Evolutionary conservation across 78 protist species (phyloP).

Genomic region (Dictyostelium citrinum): DNA sequence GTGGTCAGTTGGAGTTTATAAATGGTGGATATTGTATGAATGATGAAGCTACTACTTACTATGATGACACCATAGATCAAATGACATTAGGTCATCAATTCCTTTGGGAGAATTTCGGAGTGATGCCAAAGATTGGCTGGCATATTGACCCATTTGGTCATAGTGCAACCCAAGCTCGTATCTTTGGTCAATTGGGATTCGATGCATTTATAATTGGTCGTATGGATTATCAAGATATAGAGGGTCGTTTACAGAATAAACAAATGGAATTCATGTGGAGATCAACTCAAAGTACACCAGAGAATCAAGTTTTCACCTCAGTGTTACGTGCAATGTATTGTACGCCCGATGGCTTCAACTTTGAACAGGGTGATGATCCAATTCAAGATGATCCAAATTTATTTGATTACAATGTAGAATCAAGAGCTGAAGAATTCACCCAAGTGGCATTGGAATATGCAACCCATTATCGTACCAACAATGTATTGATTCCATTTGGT

Average conservation of each 20-base stretch:
- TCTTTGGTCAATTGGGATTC: conserved; percentile 87
- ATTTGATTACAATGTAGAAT: conserved; percentile 26
- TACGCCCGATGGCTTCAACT: conserved; percentile 73
- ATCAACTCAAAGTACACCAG: conserved; percentile 21
- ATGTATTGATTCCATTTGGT: conserved; percentile 88
- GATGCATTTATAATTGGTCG: conserved; percentile 90
- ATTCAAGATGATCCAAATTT: conserved; percentile 80
- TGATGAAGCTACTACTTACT: conserved; percentile 94
- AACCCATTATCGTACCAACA: conserved; percentile 63
- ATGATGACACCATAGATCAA: conserved; percentile 75
- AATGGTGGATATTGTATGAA: conserved; percentile 95
- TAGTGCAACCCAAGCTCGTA: conserved; percentile 70
- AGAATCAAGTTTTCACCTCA: conserved; percentile 74
- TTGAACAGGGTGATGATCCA: conserved; percentile 76
- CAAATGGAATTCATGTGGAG: conserved; percentile 86
- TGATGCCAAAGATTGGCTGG: conserved; percentile 44
- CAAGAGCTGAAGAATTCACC: conserved; percentile 45
- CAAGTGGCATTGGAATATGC: conserved; percentile 53
- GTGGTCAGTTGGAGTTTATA: conserved; percentile 87
- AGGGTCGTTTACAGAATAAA: background rate
- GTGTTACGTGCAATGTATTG: conserved; percentile 74
- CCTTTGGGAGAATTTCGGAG: conserved; percentile 62
- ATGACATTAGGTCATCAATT: conserved; percentile 78
- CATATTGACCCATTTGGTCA: conserved; percentile 96
- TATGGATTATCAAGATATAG: conserved; percentile 88